Percentiles rank a stretch among this genome's conserved stretches.
phyloP scores from a whole-genome alignment of 805 yeast species.

The Candida andamanensis region DNA sequence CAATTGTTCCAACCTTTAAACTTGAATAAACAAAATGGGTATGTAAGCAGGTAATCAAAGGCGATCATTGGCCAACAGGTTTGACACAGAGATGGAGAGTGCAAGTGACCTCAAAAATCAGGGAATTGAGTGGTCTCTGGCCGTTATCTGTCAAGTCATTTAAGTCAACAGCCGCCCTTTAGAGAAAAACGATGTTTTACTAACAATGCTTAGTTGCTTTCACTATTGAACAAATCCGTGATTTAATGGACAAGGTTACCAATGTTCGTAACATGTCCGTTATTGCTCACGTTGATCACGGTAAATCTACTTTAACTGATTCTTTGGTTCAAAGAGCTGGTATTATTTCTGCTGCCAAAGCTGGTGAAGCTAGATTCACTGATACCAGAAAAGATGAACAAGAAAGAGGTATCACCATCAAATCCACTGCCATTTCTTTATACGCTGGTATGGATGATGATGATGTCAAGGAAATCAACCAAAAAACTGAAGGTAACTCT shows the following conservation, averaged over 20 bases:
- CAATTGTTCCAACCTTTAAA: too few relatives aligned
- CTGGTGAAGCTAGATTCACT: constrained; percentile 99
- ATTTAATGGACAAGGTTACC: constrained; percentile 98
- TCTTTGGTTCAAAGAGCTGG: constrained; percentile 99
- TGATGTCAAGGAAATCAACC: constrained; percentile 84
- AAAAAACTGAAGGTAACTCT: constrained; percentile 87
- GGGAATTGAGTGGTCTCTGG: too few relatives aligned
- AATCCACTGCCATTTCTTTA: constrained; percentile 97
- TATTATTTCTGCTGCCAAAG: constrained; percentile 99
- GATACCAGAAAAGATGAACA: constrained; percentile 99
- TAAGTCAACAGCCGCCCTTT: too few relatives aligned
- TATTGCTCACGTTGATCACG: constrained; percentile 99
- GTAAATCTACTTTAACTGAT: constrained; percentile 98
- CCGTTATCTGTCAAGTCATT: neutral
- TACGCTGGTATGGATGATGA: constrained; percentile 84
- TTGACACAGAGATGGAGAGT: too few relatives aligned
- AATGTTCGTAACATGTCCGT: constrained; percentile 99
- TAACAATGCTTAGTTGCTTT: constrained; percentile 40
- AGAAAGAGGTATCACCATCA: constrained; percentile 99
- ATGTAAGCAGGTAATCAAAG: too few relatives aligned
- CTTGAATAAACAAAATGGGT: too few relatives aligned
- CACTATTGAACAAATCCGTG: constrained; percentile 85
- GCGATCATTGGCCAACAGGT: too few relatives aligned
- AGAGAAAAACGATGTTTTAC: constrained; percentile 12
- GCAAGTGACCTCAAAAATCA: neutral